Evolutionary conservation across 345 rosid species (phyloP), one percentile per base, ranked within the genome.

Genomic region (Gossypium rotundifolium): DNA sequence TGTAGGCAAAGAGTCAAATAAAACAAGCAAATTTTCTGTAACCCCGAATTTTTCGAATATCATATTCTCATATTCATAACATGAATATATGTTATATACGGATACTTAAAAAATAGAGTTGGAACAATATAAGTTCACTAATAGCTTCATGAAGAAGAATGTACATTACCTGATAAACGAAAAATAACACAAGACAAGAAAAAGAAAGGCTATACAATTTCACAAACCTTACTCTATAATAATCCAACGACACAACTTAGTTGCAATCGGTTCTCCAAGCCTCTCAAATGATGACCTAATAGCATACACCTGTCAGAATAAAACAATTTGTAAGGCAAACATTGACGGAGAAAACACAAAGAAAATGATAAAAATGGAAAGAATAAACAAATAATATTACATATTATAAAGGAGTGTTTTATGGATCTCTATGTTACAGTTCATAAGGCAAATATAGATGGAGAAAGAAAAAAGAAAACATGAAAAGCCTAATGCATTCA

Each of bases 201-300:
- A 49, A 44, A 4, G 14, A 83, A 81, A 78, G 88, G 79, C 83
- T 90, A 70, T 86, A 88, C 86, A 91, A 76, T 77, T 77, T 74
- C 75, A 23, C 59, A 61, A 51, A 45, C 70, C 72, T 40, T 61
- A 67, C 76, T 77, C 87, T 81, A 94, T 91, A 94, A 80, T 85
- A 92, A 88, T 63, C 96, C 98, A 67, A 89, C 93, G 45, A 82
- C 97, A 85, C 97, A 94, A 69, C 88, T 94, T 76, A 92, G 82
- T 71, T 90, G 97, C 82, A 94, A 87, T 74, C 95, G 89, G 84
- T 87, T 92, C 84, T 94, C 98, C 90, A 94, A 82, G 73, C 97
- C 94, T 90, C 97, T 86, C 77, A 92, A 82, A 83, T 94, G 97
- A 86, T 92, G 97, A 78, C 97, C 98, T 80, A 94, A 57, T 71